These are phyloP conservation scores for Acacia crassicarpa DNA, from an alignment of 306 rosid species.

Conservation along the genomic window DNA sequence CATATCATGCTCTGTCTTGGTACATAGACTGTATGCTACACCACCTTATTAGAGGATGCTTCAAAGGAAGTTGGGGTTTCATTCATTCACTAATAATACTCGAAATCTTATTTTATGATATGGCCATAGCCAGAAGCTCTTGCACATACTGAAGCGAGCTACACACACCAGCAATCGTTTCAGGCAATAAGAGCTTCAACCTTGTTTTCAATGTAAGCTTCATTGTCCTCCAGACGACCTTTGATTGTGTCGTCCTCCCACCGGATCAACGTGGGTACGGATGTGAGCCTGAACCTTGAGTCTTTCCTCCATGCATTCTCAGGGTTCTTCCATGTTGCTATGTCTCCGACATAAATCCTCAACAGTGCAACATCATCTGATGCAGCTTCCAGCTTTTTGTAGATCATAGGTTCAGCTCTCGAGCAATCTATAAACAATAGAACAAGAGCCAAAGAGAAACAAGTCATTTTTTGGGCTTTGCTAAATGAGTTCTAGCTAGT, in stretches of 20 bases:
- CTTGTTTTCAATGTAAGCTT: conserved; percentile 75
- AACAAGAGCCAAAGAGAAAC: neutral
- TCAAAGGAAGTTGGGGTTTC: neutral
- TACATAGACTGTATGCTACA: no score
- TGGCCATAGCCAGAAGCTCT: conserved; percentile 1
- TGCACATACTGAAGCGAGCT: neutral
- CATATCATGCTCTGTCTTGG: neutral
- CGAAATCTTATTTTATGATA: neutral
- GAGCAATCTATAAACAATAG: conserved; percentile 60
- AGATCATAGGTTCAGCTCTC: conserved; percentile 84
- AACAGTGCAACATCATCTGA: conserved; percentile 61
- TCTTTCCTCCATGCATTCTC: conserved; percentile 81
- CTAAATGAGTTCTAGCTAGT: neutral
- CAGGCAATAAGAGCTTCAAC: conserved; percentile 63
- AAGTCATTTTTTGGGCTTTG: neutral
- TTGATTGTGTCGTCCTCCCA: conserved; percentile 70
- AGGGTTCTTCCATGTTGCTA: conserved; percentile 88
- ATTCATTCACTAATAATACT: neutral
- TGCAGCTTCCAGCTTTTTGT: conserved; percentile 70
- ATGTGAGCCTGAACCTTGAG: conserved; percentile 69
- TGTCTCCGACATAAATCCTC: conserved; percentile 82
- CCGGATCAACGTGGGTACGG: conserved; percentile 74
- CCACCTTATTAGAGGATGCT: neutral
- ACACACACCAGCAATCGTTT: conserved; percentile 23
- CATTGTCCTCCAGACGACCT: conserved; percentile 84